These are phyloP conservation scores for Coprinellus micaceus DNA, from an alignment of 768 basidiomycete genomes.

Conservation along the genomic window DNA sequence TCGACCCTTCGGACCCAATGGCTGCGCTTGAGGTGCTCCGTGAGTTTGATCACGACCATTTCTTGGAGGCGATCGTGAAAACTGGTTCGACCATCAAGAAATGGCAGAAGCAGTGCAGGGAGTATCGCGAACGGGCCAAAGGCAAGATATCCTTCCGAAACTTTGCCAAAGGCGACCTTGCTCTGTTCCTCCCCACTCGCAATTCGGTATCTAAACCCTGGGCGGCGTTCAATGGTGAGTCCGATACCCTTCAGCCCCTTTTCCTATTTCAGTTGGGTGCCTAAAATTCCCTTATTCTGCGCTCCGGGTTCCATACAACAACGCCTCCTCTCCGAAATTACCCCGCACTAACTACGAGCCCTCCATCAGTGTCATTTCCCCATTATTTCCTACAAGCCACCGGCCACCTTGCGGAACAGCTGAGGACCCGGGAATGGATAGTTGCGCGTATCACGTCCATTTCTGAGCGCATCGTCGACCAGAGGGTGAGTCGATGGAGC, in stretches of 20 bases:
- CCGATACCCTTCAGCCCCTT: no score
- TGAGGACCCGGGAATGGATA: slow-evolving; percentile 92
- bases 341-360: slow-evolving; percentile 25
- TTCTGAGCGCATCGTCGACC: slow-evolving; percentile 78
- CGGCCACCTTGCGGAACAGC: slow-evolving; percentile 80
- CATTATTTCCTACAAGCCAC: slow-evolving; percentile 95
- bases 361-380: slow-evolving; percentile 78
- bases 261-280: not conserved
- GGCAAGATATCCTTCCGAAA: slow-evolving; percentile 96
- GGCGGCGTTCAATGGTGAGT: slow-evolving; percentile 96
- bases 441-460: slow-evolving; percentile 90
- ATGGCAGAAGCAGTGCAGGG: slow-evolving; percentile 97
- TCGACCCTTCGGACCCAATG: slow-evolving; percentile 74
- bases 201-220: slow-evolving; percentile 92
- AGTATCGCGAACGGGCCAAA: slow-evolving; percentile 91
- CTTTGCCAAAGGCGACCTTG: slow-evolving; percentile 92
- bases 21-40: slow-evolving; percentile 66
- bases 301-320: not conserved
- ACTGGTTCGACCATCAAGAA: slow-evolving; percentile 86
- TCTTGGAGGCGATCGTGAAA: slow-evolving; percentile 78
- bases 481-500: slow-evolving; percentile 48
- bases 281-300: no score
- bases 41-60: slow-evolving; percentile 79
- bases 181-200: slow-evolving; percentile 91
- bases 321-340: slow-evolving; percentile 31